These are phyloP conservation scores for Perkinsela sp. DNA, from an alignment of 208 protist species.

Conservation along the genomic window DNA sequence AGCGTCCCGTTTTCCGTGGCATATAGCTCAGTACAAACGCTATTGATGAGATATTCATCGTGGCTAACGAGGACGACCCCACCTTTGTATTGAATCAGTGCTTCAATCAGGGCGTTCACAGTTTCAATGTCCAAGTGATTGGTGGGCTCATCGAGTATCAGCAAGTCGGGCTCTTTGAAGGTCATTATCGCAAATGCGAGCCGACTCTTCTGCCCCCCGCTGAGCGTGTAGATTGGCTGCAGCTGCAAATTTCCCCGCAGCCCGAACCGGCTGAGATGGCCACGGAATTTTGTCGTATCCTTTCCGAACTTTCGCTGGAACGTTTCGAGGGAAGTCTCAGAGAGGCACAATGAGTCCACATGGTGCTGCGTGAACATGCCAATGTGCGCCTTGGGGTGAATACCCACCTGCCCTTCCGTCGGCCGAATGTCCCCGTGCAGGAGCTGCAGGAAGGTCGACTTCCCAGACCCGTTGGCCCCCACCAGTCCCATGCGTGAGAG, in stretches of 20 bases:
- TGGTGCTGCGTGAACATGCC: slow-evolving; percentile 76
- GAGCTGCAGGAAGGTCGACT: slow-evolving; percentile 78
- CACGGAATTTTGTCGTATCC: slow-evolving; percentile 36
- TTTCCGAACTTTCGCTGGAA: slow-evolving; percentile 44
- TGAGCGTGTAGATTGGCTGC: slow-evolving; percentile 68
- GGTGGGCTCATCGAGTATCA: slow-evolving; percentile 83
- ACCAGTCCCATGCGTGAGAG: slow-evolving; percentile 58
- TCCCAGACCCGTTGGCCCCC: slow-evolving; percentile 65
- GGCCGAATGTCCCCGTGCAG: slow-evolving; percentile 48
- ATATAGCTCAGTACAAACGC: slow-evolving; percentile 62
- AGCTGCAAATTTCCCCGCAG: slow-evolving; percentile 45
- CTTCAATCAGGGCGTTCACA: slow-evolving; percentile 66
- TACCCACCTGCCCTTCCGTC: slow-evolving; percentile 21
- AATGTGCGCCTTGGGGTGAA: slow-evolving; percentile 50
- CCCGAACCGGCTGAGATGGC: slow-evolving; percentile 67
- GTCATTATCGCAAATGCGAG: slow-evolving; percentile 72
- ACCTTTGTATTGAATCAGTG: slow-evolving; percentile 54
- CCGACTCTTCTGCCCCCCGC: slow-evolving; percentile 75
- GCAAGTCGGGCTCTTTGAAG: slow-evolving; percentile 62
- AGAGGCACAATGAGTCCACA: slow-evolving; percentile 55
- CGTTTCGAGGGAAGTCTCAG: slow-evolving; percentile 64
- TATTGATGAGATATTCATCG: slow-evolving; percentile 72
- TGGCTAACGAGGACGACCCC: slow-evolving; percentile 66
- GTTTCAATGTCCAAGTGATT: slow-evolving; percentile 82
- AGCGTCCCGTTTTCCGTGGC: slow-evolving; percentile 38